Evolutionary conservation across 83 land plant species (phyloP), one percentile per base, ranked within the genome.

Genomic region (Thuja plicata): DNA sequence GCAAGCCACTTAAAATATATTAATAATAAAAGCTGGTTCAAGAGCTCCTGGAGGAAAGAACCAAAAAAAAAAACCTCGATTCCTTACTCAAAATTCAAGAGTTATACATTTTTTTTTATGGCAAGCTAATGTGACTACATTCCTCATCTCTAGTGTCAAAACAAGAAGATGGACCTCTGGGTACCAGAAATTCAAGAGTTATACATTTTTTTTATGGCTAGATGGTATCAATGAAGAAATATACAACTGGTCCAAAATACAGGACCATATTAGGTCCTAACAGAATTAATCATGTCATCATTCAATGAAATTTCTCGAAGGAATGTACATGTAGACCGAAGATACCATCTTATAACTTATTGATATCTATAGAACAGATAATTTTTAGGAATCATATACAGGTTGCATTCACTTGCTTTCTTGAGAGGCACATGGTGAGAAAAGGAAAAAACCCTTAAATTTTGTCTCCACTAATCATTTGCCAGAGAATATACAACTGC

Each of bases 401-500:
- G 3, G 19, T 34, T 76, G 38, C 79, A 76, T 1, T 76, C 79
- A 34, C 38, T 16, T 34, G 35, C 40, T 76, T 5, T 76, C 4
- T 76, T 34, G 79, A 76, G 79, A 76, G 40, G 40, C 35, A 12
- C 34, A 76, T 15, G 38, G 79, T 35, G 38, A 15, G 79, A 76
- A 76, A 76, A 76, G 30, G 38, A 9, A 34, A 76, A 32, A n/a
- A n/a, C 38, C 79, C 30, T 10, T 15, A 15, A 15, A 54, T 35
- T 34, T 76, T 76, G 35, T 76, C 12, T 34, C 38, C 5, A 76
- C 40, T 76, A 76, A 32, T 89, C 89, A 0, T 93, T 92, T 7
- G 86, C 88, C 2, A 92, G 90, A 48, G 93, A 90, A 90, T 95
- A 95, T n/a, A 94, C 96, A 55, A 95, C 97, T 40, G 89, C 96